Base-by-base conservation (phyloP, 306 rosid species). In the Quercus wislizeni region DNA sequence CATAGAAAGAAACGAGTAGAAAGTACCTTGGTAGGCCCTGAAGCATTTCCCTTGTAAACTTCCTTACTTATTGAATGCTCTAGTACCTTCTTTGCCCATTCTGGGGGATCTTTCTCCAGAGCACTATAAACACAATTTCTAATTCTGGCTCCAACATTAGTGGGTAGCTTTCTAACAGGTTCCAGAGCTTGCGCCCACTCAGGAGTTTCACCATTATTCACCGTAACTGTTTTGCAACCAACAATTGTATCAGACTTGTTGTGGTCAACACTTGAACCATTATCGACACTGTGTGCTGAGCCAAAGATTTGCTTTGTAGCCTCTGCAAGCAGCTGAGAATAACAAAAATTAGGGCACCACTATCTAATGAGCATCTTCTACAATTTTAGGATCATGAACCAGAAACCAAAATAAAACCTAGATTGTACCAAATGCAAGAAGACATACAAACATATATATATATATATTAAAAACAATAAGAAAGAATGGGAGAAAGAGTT, bases 81-180 rank as follows among this genome's bases (percentile, higher is more conserved):
- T 86, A 95, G 78, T 58, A 73, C 84, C 83, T 88, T 84, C 84
- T 72, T 92, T 1, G 97, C 99, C 99, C 99, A 95, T 59, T 95
- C 99, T 19, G 99, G 99, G 2, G 99, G 99, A 79, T 86, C 68
- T 89, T 82, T 91, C 1, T n/a, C 85, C 84, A 95, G 78, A 64
- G 99, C 97, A 20, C 90, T 97, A 79, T 92, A 76, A 70, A 95
- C 97, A 85, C 99, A 95, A 89, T 83, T 95, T 80, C 99, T 88
- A 82, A 95, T 95, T 89, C 99, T 90, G 59, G 99, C 93, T 76
- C 99, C 99, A 56, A 95, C 99, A 84, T 95, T 95, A 79, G 99
- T 95, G 59, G 99, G 99, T 74, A 95, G 89, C 78, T 95, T 95
- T 83, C 89, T 89, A 67, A 91, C 99, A 84, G 99, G 99, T 77